These are phyloP conservation scores for Magnaporthales sp. DNA, from an alignment of 2,329 filamentous ascomycete species.

Conservation along the genomic window DNA sequence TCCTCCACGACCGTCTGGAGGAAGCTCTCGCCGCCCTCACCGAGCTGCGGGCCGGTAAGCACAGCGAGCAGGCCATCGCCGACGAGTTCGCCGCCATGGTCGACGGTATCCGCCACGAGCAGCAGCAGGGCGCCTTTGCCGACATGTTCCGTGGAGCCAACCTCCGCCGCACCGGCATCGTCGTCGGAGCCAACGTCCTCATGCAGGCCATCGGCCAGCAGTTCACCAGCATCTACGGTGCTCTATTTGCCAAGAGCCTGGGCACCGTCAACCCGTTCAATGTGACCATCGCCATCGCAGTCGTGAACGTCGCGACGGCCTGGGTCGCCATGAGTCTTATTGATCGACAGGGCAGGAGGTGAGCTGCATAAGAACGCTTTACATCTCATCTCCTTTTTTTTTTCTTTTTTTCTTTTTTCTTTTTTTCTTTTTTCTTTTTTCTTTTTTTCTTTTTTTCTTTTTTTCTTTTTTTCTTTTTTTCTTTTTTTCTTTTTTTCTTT, in stretches of 20 bases:
- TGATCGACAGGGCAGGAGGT: no score
- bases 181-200: slow-evolving; percentile 20
- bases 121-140: not conserved
- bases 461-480: no score
- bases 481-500: no score
- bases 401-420: no score
- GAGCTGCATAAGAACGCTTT: no score
- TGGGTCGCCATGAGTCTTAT: no score
- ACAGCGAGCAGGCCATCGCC: slow-evolving; percentile 8
- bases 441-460: no score
- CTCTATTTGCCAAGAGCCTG: slow-evolving; percentile 19
- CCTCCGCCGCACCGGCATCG: slow-evolving; percentile 11
- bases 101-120: no score
- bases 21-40: not conserved
- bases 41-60: not conserved
- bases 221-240: slow-evolving; percentile 21
- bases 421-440: no score
- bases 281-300: slow-evolving; percentile 11
- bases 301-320: not conserved
- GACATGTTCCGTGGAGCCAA: slow-evolving; percentile 14
- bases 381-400: no score
- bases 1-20: slow-evolving; percentile 9
- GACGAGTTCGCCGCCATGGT: not conserved
- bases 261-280: slow-evolving; percentile 20
- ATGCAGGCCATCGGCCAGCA: slow-evolving; percentile 20